Conservation (phyloP, 1,139 yeast species). For the Candida labiduridarum region DNA sequence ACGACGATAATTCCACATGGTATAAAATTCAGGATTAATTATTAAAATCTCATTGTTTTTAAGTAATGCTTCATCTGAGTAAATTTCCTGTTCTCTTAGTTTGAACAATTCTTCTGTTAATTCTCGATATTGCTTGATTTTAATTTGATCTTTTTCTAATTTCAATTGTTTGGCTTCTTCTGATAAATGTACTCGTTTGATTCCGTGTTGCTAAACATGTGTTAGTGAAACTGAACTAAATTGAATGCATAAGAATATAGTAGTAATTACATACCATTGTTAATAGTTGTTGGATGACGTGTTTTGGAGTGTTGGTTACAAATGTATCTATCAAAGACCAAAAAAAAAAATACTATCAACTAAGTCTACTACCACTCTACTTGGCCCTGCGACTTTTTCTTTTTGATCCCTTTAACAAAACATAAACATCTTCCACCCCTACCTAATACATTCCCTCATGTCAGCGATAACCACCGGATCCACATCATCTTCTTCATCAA, state of each 20-base stretch:
- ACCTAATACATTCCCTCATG: not conserved
- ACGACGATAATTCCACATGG: slow-evolving; percentile 88
- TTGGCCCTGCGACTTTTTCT: slow-evolving; percentile 1
- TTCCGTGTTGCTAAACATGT: slow-evolving; percentile 59
- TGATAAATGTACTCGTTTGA: slow-evolving; percentile 60
- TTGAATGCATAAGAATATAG: not conserved
- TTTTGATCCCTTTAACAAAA: not conserved
- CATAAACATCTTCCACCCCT: not conserved
- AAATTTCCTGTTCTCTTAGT: slow-evolving; percentile 31
- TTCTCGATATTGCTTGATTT: slow-evolving; percentile 57
- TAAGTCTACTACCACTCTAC: too few relatives aligned
- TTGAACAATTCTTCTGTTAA: slow-evolving; percentile 47
- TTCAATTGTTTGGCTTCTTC: slow-evolving; percentile 60
- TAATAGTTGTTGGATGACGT: not conserved
- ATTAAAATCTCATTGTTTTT: slow-evolving; percentile 53
- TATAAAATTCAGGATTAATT: slow-evolving; percentile 83
- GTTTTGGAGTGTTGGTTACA: not conserved
- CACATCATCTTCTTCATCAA: not conserved
- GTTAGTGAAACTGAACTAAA: slow-evolving; percentile 6
- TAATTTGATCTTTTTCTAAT: slow-evolving; percentile 50
- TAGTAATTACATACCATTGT: slow-evolving; percentile 16
- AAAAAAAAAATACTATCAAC: not conserved
- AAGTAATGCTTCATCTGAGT: slow-evolving; percentile 47
- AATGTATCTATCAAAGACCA: not conserved
- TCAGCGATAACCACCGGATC: not conserved